These are phyloP conservation scores for Phialemonium atrogriseum DNA, from an alignment of 2,329 filamentous ascomycete species.

Conservation along the genomic window DNA sequence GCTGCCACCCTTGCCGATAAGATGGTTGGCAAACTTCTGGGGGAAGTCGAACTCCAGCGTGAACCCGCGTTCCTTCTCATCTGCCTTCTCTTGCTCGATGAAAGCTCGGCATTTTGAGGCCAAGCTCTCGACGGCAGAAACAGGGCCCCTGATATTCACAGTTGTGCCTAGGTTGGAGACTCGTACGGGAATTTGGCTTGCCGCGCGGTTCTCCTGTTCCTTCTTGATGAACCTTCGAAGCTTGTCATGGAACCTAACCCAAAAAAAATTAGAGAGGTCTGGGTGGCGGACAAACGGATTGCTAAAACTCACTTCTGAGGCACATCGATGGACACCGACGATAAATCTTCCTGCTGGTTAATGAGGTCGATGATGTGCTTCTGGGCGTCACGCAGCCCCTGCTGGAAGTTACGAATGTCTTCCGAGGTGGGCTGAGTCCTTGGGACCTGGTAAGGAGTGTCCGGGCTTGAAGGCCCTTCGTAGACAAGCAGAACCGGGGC, in stretches of 20 bases:
- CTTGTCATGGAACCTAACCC: constrained; percentile 49
- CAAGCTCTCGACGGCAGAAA: constrained; percentile 62
- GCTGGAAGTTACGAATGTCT: constrained; percentile 45
- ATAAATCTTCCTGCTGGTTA: constrained; percentile 49
- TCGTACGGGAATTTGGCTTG: constrained; percentile 51
- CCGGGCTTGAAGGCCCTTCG: constrained; percentile 48
- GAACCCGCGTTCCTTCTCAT: constrained; percentile 90
- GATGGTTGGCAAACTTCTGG: constrained; percentile 86
- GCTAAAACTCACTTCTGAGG: constrained; percentile 39
- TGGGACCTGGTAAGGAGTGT: constrained; percentile 44
- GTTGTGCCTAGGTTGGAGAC: constrained; percentile 51
- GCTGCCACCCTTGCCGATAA: constrained; percentile 61
- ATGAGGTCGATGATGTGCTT: constrained; percentile 50
- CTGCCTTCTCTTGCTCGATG: constrained; percentile 78
- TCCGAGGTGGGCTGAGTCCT: constrained; percentile 40
- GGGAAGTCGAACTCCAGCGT: constrained; percentile 85
- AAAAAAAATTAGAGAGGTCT: constrained; percentile 18
- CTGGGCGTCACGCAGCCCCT: constrained; percentile 46
- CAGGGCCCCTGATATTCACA: constrained; percentile 70
- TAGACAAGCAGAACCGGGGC: constrained; percentile 65
- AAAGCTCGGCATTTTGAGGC: constrained; percentile 68
- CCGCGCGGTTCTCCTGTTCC: constrained; percentile 49
- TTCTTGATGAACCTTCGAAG: constrained; percentile 56
- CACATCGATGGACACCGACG: constrained; percentile 44
- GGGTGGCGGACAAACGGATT: not conserved